phyloP scores from a whole-genome alignment of 2,329 filamentous ascomycete species.

The Fusarium oligoseptatum region DNA sequence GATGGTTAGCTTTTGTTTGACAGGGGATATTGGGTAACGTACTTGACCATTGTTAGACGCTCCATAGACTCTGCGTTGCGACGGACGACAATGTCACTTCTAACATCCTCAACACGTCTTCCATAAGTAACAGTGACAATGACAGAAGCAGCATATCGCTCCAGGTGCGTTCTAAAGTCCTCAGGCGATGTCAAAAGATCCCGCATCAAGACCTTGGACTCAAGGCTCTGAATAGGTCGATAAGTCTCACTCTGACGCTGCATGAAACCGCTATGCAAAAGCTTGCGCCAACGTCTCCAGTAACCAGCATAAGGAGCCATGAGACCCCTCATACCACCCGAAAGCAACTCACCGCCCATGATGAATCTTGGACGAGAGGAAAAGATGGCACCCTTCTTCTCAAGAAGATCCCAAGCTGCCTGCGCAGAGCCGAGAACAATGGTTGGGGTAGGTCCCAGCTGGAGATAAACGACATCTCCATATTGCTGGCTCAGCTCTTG shows the following conservation, averaged over 20 bases:
- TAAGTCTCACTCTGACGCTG: conserved; percentile 58
- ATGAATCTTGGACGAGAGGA: conserved; percentile 61
- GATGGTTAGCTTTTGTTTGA: rapidly evolving
- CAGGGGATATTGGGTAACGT: conserved; percentile 10
- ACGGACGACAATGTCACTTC: conserved; percentile 54
- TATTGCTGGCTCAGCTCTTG: conserved; percentile 54
- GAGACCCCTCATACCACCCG: conserved; percentile 56
- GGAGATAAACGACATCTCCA: conserved; percentile 59
- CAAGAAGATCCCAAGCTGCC: conserved; percentile 59
- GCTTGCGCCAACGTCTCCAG: conserved; percentile 59
- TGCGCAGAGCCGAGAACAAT: conserved; percentile 58
- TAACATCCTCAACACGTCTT: conserved; percentile 45
- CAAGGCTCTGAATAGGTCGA: conserved; percentile 56
- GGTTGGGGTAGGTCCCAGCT: conserved; percentile 57
- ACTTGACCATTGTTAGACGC: conserved; percentile 59
- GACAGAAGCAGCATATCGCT: conserved; percentile 54
- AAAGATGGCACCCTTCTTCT: conserved; percentile 58
- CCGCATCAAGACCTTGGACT: conserved; percentile 56
- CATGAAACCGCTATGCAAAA: conserved; percentile 60
- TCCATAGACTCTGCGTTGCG: conserved; percentile 58
- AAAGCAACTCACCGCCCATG: conserved; percentile 59
- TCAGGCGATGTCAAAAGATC: conserved; percentile 52
- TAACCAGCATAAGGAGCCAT: conserved; percentile 59
- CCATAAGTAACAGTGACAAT: conserved; percentile 60
- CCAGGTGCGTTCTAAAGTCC: conserved; percentile 43